Base-by-base conservation (phyloP, 495 filamentous ascomycete species). In the Neurospora sp. region DNA sequence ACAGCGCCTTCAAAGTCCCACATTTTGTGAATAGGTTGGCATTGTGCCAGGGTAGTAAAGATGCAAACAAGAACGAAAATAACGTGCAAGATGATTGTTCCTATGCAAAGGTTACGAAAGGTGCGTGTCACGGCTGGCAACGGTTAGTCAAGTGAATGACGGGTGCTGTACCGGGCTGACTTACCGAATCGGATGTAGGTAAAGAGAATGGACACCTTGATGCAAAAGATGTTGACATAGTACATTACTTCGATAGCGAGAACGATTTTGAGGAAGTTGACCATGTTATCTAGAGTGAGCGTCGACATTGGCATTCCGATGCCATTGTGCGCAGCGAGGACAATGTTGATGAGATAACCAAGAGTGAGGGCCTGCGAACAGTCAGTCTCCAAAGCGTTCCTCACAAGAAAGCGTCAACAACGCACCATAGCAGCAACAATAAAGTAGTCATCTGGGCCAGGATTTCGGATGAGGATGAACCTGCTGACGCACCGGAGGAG, bases 111-210 rank as follows among this genome's bases (percentile, higher is more conserved):
- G 7, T 21, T 70, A n/a, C 80, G 82, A 69, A 84, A 80, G 1
- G 77, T 78, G 3, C 19, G 62, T 10, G 79, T 77, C 31, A 83
- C 73, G 54, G 77, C 79, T 80, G 38, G 48, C 54, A 70, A 71
- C 4, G 1, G 59, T 40, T 38, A 37, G 17, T 77, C 36, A 45
- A 8, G 42, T 21, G n/a, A 21, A 21, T 0, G n/a, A 21, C 42
- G 0, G 8, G 42, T 45, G n/a, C 9, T 45, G 42, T 21, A 21
- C 42, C n/a, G 3, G 9, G 19, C 42, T 45, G 19, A 45, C 79
- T 69, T 78, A 87, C 85, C 84, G 21, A 87, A 82, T 34, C 85
- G 80, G 24, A 86, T 73, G 70, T 87, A 87, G 72, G 85, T 84
- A 69, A 82, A 78, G 0, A 87, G 74, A 69, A 87, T 87, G 1